phyloP scores from a whole-genome alignment of 2,329 filamentous ascomycete genomes.

The Hypoxylon sp. region DNA sequence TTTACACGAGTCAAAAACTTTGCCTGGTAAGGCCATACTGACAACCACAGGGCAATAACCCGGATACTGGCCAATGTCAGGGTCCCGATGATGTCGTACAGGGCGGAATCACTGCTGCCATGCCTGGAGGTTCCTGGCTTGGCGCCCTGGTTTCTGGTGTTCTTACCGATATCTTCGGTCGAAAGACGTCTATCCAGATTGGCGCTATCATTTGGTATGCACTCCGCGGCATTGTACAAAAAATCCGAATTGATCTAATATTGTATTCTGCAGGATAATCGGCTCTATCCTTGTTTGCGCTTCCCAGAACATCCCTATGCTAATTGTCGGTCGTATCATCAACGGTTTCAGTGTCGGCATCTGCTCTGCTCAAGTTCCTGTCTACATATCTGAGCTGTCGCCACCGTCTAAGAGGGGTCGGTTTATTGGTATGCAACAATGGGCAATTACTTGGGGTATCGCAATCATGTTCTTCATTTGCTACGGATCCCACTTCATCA shows the following conservation, averaged over 20 bases:
- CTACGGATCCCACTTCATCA: conserved; percentile 61
- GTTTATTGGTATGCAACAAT: conserved; percentile 61
- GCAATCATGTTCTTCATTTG: conserved; percentile 63
- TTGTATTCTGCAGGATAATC: conserved; percentile 56
- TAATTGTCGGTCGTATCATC: conserved; percentile 77
- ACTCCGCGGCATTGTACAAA: neutral
- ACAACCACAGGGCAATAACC: conserved; percentile 47
- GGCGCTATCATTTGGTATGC: conserved; percentile 65
- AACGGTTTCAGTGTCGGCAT: conserved; percentile 80
- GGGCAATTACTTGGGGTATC: conserved; percentile 62
- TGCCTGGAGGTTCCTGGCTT: conserved; percentile 78
- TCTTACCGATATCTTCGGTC: conserved; percentile 67
- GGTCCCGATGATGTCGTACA: conserved; percentile 66
- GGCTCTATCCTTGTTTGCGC: conserved; percentile 63
- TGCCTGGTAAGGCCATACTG: conserved; percentile 17
- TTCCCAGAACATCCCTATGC: conserved; percentile 65
- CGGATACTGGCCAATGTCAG: conserved; percentile 56
- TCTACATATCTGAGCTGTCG: conserved; percentile 76
- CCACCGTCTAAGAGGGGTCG: conserved; percentile 61
- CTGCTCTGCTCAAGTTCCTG: conserved; percentile 78
- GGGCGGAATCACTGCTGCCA: conserved; percentile 76
- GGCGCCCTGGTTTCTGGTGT: conserved; percentile 72
- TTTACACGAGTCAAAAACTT: neutral
- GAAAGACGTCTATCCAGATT: conserved; percentile 64
- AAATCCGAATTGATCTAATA: conserved; percentile 26